These are phyloP conservation scores for Didymella sp. DNA, from an alignment of 2,329 filamentous ascomycete species.

Conservation along the genomic window DNA sequence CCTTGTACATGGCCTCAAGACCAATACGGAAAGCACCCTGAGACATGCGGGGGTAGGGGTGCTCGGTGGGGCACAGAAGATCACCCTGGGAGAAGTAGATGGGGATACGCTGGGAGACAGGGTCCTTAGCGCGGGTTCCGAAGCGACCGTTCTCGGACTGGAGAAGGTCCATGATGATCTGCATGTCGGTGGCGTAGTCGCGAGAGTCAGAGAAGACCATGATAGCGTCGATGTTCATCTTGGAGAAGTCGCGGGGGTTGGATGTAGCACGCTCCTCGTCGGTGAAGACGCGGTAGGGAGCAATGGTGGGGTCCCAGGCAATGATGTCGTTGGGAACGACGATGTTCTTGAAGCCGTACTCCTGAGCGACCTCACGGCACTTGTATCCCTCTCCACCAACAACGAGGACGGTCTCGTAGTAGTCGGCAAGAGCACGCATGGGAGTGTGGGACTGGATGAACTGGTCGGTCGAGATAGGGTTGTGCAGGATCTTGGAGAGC, in stretches of 20 bases:
- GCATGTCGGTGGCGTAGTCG: constrained; percentile 77
- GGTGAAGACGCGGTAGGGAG: constrained; percentile 72
- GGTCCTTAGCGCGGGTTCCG: constrained; percentile 70
- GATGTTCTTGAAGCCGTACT: constrained; percentile 77
- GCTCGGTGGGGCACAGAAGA: constrained; percentile 64
- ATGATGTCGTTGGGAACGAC: constrained; percentile 77
- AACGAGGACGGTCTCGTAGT: constrained; percentile 78
- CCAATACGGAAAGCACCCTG: constrained; percentile 78
- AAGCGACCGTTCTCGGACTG: constrained; percentile 72
- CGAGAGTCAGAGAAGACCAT: constrained; percentile 77
- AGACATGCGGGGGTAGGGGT: constrained; percentile 72
- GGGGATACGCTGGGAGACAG: constrained; percentile 70
- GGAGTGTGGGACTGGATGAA: constrained; percentile 81
- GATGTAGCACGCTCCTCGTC: constrained; percentile 71
- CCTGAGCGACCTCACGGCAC: constrained; percentile 74
- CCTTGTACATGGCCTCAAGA: constrained; percentile 76
- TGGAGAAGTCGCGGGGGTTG: constrained; percentile 73
- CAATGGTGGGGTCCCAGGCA: constrained; percentile 72
- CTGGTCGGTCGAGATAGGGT: constrained; percentile 71
- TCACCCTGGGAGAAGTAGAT: constrained; percentile 76
- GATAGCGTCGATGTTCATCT: constrained; percentile 75
- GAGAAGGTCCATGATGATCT: constrained; percentile 77
- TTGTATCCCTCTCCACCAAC: constrained; percentile 78
- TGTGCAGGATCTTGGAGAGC: constrained; percentile 69
- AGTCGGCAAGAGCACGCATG: constrained; percentile 77